A percentile compares a stretch with the other conserved stretches of the same genome.
Evolutionary conservation across 805 yeast species (phyloP).

Genomic region (Cyberlindnera xylosilytica): DNA sequence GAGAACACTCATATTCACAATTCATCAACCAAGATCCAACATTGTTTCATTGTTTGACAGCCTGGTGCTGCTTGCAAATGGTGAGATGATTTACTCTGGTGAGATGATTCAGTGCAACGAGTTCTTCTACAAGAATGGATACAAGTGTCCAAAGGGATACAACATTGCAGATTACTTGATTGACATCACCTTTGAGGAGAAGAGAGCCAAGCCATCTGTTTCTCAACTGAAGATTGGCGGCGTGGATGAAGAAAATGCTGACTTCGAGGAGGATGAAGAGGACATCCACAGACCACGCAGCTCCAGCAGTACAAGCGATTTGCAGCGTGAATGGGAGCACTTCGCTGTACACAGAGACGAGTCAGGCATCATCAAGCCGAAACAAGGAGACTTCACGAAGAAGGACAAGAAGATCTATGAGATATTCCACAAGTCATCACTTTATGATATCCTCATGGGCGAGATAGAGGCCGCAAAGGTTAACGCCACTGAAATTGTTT

Average conservation of each 20-base stretch:
- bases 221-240: constrained; percentile 18
- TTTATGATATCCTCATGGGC: constrained; percentile 28
- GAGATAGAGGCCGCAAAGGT: constrained; percentile 30
- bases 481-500: constrained; percentile 21
- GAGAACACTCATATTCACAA: constrained; percentile 87
- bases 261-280: constrained; percentile 24
- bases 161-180: constrained; percentile 92
- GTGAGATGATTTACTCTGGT: constrained; percentile 86
- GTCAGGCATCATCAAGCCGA: constrained; percentile 18
- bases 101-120: constrained; percentile 70
- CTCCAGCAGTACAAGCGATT: constrained; percentile 39
- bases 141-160: constrained; percentile 81
- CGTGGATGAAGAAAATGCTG: constrained; percentile 31
- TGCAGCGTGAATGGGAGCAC: constrained; percentile 84
- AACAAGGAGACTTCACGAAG: constrained; percentile 8
- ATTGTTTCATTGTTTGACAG: constrained; percentile 90
- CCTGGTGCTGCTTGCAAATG: constrained; percentile 75
- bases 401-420: constrained; percentile 23
- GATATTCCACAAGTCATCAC: constrained; percentile 32
- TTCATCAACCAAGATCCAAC: constrained; percentile 96
- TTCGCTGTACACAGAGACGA: constrained; percentile 80
- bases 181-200: constrained; percentile 75
- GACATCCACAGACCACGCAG: constrained; percentile 31
- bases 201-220: constrained; percentile 12
- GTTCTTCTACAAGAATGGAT: constrained; percentile 74